A percentile compares a stretch with the other conserved stretches of the same genome.
Evolutionary conservation across 345 rosid genomes (phyloP).

Genomic region (Sonneratia alba): DNA sequence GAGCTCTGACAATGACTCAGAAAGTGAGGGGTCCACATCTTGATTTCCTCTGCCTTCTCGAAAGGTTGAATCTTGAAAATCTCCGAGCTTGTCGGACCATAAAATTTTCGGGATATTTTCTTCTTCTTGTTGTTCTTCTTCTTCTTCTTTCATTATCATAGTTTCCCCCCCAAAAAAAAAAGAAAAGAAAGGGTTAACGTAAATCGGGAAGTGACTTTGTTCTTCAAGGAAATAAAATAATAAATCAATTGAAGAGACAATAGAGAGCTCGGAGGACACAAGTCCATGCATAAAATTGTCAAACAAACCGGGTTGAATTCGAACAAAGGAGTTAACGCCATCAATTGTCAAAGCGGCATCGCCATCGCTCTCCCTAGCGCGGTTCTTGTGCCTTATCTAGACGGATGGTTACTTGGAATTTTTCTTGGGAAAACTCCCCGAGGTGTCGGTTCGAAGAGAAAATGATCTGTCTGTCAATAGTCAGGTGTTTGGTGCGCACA

Average conservation of each 20-base stretch:
- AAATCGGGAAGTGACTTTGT: not conserved
- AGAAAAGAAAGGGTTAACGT: not conserved
- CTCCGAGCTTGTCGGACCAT: not conserved
- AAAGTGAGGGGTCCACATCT: not conserved
- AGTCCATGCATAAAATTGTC: not conserved
- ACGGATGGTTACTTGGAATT: not conserved
- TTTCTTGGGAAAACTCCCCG: too few species aligned
- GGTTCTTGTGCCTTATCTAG: not conserved
- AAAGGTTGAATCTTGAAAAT: not conserved
- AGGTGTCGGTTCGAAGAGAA: too few species aligned
- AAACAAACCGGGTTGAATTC: not conserved
- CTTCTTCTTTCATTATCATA: not conserved
- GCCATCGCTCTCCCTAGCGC: not conserved
- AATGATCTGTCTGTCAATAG: too few species aligned
- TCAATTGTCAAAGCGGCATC: not conserved
- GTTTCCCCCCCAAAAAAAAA: too few species aligned
- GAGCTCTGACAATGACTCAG: not conserved
- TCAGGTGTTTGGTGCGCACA: too few species aligned
- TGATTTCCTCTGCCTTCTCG: not conserved
- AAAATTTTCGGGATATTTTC: not conserved
- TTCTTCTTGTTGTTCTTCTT: too few species aligned
- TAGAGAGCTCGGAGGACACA: not conserved
- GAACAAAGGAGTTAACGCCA: not conserved
- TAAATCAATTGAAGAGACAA: not conserved
- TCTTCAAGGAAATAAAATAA: not conserved